phyloP scores from a whole-genome alignment of 305 asterid species.

The Fraxinus baroniana region DNA sequence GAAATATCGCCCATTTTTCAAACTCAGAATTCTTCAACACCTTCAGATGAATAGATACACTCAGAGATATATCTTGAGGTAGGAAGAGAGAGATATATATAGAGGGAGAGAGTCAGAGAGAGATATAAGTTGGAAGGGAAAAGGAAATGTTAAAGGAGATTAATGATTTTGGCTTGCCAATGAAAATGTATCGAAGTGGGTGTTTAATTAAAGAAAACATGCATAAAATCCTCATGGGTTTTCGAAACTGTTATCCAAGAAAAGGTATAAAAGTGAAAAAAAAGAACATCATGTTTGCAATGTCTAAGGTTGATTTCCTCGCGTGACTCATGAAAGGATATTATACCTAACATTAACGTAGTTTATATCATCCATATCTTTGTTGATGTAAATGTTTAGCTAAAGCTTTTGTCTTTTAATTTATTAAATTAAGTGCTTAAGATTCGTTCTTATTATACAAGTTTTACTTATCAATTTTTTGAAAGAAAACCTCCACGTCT shows the following conservation, averaged over 20 bases:
- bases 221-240: constrained; percentile 60
- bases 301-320: constrained; percentile 55
- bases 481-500: no score
- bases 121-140: constrained; percentile 24
- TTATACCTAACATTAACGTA: constrained; percentile 4
- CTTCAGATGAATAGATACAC: background rate
- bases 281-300: constrained; percentile 14
- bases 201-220: constrained; percentile 15
- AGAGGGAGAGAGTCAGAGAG: constrained; percentile 1
- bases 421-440: no score
- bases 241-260: constrained; percentile 37
- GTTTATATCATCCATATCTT: background rate
- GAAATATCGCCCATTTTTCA: constrained; percentile 71
- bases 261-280: constrained; percentile 12
- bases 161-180: constrained; percentile 30
- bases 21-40: background rate
- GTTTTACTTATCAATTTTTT: no score
- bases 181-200: constrained; percentile 17
- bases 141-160: constrained; percentile 25
- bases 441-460: no score
- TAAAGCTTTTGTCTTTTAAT: background rate
- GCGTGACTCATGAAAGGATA: constrained; percentile 38
- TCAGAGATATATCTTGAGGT: background rate
- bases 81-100: background rate
- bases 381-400: background rate